Conservation (phyloP, 192 early-diverging fungal genomes). For the Coemansia sp. region DNA sequence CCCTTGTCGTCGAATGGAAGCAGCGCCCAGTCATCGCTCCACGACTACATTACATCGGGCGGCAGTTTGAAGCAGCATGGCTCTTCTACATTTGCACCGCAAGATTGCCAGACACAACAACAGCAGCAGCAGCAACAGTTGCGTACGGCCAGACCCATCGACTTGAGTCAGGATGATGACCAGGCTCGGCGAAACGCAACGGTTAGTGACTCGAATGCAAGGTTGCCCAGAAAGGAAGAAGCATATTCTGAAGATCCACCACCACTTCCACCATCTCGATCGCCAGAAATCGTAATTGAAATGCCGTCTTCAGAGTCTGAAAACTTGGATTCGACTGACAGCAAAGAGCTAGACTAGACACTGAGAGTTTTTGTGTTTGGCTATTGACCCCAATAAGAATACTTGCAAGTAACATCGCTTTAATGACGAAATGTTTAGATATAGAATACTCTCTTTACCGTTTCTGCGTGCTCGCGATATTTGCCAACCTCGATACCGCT, state of each 20-base stretch:
- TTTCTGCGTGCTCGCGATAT: background rate
- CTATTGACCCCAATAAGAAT: too few relatives aligned
- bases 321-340: background rate
- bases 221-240: background rate
- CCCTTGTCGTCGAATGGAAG: background rate
- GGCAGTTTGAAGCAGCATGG: background rate
- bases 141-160: background rate
- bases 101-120: too few relatives aligned
- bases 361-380: too few relatives aligned
- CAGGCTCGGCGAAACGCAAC: background rate
- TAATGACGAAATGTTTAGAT: background rate
- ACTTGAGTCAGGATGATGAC: background rate
- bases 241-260: background rate
- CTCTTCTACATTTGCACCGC: background rate
- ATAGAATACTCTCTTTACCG: background rate
- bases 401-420: too few relatives aligned
- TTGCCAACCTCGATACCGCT: constrained; percentile 8
- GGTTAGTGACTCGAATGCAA: background rate
- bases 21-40: background rate
- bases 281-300: background rate
- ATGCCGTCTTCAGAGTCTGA: constrained; percentile 1
- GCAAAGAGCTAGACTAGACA: background rate
- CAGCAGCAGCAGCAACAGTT: background rate
- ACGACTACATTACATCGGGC: background rate
- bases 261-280: background rate